Conservation (phyloP, 2,329 filamentous ascomycete genomes). For the Ambrosiella cleistominuta region DNA sequence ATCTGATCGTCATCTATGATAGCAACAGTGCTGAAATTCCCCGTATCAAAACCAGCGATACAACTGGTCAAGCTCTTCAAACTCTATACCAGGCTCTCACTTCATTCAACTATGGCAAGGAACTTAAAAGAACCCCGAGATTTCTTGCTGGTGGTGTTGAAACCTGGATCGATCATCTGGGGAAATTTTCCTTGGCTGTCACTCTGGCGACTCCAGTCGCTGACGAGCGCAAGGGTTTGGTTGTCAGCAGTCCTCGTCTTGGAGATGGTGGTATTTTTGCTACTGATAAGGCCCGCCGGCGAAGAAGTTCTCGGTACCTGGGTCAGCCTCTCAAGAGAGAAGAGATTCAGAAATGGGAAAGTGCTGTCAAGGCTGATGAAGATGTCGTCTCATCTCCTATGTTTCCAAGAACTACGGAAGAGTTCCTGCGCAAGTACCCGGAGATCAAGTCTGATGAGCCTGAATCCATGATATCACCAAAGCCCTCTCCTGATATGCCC, state of each 20-base stretch:
- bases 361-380: constrained; percentile 51
- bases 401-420: constrained; percentile 58
- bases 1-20: constrained; percentile 85
- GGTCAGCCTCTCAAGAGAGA: constrained; percentile 58
- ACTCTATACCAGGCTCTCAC: constrained; percentile 63
- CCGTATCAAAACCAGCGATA: background rate
- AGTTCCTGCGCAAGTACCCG: constrained; percentile 69
- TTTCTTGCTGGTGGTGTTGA: constrained; percentile 68
- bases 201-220: constrained; percentile 23
- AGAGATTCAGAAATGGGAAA: constrained; percentile 67
- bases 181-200: constrained; percentile 40
- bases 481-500: constrained; percentile 10
- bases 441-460: constrained; percentile 41
- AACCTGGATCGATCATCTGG: constrained; percentile 74
- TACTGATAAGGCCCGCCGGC: constrained; percentile 10
- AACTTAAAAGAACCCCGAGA: constrained; percentile 54
- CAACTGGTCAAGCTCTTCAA: constrained; percentile 11
- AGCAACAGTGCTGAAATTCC: constrained; percentile 41
- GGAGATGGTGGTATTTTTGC: background rate
- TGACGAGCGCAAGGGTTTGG: constrained; percentile 10
- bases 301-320: constrained; percentile 28
- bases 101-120: constrained; percentile 67
- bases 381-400: constrained; percentile 29
- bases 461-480: constrained; percentile 39
- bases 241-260: background rate